Conservation (phyloP, 176 grass and related monocot species). For the Phragmites australis region DNA sequence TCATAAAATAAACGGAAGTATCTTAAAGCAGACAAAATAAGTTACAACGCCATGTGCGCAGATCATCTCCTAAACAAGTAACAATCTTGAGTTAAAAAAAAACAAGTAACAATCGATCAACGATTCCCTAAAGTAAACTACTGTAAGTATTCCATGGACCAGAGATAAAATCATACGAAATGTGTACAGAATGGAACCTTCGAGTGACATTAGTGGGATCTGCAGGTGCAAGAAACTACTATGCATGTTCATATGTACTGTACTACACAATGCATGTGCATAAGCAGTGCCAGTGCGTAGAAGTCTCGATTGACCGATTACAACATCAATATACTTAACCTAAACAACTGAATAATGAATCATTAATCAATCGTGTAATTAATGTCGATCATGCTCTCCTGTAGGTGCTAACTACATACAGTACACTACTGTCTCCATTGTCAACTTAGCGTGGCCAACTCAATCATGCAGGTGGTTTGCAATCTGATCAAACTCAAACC, state of each 20-base stretch:
- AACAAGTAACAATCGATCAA: background rate
- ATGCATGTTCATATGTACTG: background rate
- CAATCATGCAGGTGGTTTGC: background rate
- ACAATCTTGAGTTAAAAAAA: background rate
- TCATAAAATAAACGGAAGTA: no score
- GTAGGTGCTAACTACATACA: no score
- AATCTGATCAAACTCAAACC: conserved; percentile 29
- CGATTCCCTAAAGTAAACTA: background rate
- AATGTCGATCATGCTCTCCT: background rate
- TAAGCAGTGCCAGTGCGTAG: background rate
- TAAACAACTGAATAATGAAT: background rate
- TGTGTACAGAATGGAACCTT: background rate
- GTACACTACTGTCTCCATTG: background rate
- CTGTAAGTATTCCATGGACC: background rate
- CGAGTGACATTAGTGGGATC: background rate
- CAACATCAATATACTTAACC: background rate
- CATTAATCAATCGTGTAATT: background rate
- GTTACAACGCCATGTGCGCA: no score
- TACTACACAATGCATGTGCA: background rate
- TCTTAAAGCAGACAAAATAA: no score
- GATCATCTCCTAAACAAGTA: no score
- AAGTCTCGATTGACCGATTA: background rate
- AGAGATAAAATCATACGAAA: background rate
- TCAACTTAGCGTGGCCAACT: background rate
- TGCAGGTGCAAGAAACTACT: background rate